phyloP scores from a whole-genome alignment of 768 basidiomycete genomes.

The Grammothele lineata region DNA sequence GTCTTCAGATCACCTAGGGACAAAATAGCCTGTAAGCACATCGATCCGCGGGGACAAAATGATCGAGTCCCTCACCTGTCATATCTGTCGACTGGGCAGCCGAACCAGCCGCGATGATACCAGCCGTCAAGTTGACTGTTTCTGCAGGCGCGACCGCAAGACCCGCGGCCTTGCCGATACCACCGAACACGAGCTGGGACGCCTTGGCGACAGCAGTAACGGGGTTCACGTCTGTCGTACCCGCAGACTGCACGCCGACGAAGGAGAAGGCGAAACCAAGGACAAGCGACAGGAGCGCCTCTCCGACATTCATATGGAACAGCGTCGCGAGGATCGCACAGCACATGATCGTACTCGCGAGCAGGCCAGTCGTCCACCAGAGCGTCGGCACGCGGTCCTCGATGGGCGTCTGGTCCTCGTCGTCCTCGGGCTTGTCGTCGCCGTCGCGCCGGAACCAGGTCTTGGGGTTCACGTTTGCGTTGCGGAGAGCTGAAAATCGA shows the following conservation, averaged over 20 bases:
- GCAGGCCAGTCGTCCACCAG: slow-evolving; percentile 53
- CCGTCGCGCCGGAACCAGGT: slow-evolving; percentile 17
- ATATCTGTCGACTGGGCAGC: slow-evolving; percentile 61
- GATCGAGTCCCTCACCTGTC: too few relatives aligned
- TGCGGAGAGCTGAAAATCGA: too few relatives aligned
- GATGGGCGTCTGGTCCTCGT: slow-evolving; percentile 48
- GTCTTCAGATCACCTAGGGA: slow-evolving; percentile 67
- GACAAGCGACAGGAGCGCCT: slow-evolving; percentile 51
- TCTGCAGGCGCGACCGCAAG: slow-evolving; percentile 33
- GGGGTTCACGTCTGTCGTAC: slow-evolving; percentile 59
- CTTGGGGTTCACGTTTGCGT: slow-evolving; percentile 9
- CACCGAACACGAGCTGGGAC: slow-evolving; percentile 63
- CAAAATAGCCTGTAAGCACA: too few relatives aligned
- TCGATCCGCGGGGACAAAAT: too few relatives aligned
- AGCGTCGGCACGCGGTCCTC: slow-evolving; percentile 51
- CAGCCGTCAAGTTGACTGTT: slow-evolving; percentile 47
- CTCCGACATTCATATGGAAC: slow-evolving; percentile 55
- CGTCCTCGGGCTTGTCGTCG: slow-evolving; percentile 30
- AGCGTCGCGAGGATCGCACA: slow-evolving; percentile 50
- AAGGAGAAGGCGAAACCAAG: slow-evolving; percentile 65
- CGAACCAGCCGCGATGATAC: slow-evolving; percentile 50
- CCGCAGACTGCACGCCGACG: slow-evolving; percentile 58
- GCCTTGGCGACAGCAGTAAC: slow-evolving; percentile 58
- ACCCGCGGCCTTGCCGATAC: slow-evolving; percentile 47
- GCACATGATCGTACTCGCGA: slow-evolving; percentile 43